A percentile compares a stretch with the other conserved stretches of the same genome.
Conservation (phyloP, 2,329 filamentous ascomycete genomes). For the Chaetomiaceae sp. region DNA sequence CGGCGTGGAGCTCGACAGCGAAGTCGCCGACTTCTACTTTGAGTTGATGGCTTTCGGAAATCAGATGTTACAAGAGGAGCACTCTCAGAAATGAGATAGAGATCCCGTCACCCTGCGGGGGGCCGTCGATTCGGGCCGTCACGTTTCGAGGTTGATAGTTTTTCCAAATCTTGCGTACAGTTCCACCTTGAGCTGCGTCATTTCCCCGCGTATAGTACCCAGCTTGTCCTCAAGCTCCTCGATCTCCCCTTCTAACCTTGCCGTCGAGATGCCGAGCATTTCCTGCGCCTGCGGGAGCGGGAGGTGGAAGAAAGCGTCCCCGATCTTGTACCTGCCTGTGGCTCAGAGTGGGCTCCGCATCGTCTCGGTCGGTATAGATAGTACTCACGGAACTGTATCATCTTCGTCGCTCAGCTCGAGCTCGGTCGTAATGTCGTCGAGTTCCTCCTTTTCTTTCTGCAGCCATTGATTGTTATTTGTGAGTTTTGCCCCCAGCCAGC, state of each 20-base stretch:
- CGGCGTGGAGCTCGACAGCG: neutral
- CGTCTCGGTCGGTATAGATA: neutral
- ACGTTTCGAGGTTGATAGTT: conserved; percentile 95
- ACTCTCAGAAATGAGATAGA: neutral
- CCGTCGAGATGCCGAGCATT: conserved; percentile 67
- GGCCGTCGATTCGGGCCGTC: conserved; percentile 29
- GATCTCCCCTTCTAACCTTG: conserved; percentile 73
- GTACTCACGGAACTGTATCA: conserved; percentile 77
- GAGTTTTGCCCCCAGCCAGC: too few relatives aligned
- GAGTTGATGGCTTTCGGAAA: neutral
- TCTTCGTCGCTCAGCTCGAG: conserved; percentile 95
- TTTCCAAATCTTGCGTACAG: conserved; percentile 92
- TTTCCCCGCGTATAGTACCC: conserved; percentile 71
- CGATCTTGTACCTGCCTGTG: conserved; percentile 80
- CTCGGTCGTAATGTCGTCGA: conserved; percentile 87
- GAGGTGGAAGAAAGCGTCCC: conserved; percentile 89
- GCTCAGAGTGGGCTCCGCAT: conserved; percentile 6
- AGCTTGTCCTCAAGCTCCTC: conserved; percentile 72
- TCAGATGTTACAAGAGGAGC: neutral
- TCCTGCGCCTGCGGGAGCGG: conserved; percentile 81
- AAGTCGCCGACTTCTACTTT: neutral
- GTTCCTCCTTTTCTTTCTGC: conserved; percentile 97
- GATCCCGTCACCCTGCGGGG: neutral
- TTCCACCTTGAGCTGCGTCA: conserved; percentile 84
- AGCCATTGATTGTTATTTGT: too few relatives aligned